Percentiles rank a stretch among this genome's conserved stretches.
Evolutionary conservation across 495 filamentous ascomycete genomes (phyloP).

Genomic region (Penicillium cataractarum): DNA sequence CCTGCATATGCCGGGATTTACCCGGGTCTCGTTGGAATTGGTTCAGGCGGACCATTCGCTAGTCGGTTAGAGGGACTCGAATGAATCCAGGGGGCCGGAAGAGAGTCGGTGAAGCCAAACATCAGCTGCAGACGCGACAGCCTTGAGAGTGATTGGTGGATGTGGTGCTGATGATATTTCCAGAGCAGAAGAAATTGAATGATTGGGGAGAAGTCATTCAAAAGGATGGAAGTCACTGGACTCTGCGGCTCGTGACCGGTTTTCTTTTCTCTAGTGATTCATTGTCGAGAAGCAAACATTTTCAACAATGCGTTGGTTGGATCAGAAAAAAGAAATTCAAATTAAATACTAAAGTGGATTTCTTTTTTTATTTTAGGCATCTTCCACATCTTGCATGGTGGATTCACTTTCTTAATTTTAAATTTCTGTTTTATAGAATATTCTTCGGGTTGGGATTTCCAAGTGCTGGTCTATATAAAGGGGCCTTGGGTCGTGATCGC

Average conservation of each 20-base stretch:
- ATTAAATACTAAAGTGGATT: not conserved
- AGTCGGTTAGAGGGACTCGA: not conserved
- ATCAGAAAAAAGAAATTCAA: not conserved
- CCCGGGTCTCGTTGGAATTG: slow-evolving; percentile 4
- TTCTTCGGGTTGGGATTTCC: not conserved
- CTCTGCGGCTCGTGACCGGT: slow-evolving; percentile 24
- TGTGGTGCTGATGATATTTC: not conserved
- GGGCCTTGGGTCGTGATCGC: slow-evolving; percentile 1
- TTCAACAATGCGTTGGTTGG: not conserved
- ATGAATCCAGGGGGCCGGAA: slow-evolving; percentile 17
- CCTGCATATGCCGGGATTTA: slow-evolving; percentile 10
- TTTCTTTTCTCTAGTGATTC: too few species aligned
- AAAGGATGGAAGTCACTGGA: not conserved
- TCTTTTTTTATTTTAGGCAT: not conserved
- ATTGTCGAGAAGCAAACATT: slow-evolving; percentile 32
- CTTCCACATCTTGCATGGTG: not conserved
- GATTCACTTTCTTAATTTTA: slow-evolving; percentile 1
- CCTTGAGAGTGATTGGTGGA: not conserved
- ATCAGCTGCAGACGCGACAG: slow-evolving; percentile 7
- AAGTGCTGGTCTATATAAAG: slow-evolving; percentile 23
- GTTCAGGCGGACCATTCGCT: slow-evolving; percentile 16
- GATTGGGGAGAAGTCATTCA: not conserved
- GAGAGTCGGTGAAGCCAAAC: slow-evolving; percentile 31
- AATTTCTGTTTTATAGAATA: slow-evolving; percentile 1
- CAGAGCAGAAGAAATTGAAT: not conserved